Conservation (phyloP, 2,329 filamentous ascomycete genomes). For the Ophiosphaerella korrae region DNA sequence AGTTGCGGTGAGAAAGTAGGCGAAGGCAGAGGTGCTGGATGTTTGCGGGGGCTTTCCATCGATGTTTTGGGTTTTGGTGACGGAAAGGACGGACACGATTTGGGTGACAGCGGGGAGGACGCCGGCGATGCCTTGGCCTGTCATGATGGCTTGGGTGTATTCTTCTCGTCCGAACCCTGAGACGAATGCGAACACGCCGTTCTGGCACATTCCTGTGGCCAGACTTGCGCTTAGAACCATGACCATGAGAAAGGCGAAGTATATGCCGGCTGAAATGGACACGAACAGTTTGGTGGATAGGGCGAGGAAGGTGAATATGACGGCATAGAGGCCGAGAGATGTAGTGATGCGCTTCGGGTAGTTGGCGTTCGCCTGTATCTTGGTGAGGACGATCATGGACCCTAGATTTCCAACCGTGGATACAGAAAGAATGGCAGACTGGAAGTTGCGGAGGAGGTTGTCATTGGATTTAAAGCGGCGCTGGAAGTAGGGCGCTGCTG, state of each 20-base stretch:
- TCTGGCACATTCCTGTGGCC: constrained; percentile 86
- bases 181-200: constrained; percentile 91
- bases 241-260: constrained; percentile 80
- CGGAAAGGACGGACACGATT: constrained; percentile 77
- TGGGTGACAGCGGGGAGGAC: constrained; percentile 88
- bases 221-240: constrained; percentile 81
- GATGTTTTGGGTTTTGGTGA: constrained; percentile 55
- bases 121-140: constrained; percentile 88
- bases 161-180: constrained; percentile 81
- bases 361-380: constrained; percentile 79
- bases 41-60: constrained; percentile 37
- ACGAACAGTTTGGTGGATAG: constrained; percentile 76
- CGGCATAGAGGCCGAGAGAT: constrained; percentile 77
- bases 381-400: constrained; percentile 76
- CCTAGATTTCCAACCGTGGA: constrained; percentile 82
- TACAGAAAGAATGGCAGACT: constrained; percentile 84
- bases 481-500: constrained; percentile 91
- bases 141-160: constrained; percentile 97
- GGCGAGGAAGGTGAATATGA: constrained; percentile 77
- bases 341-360: constrained; percentile 86
- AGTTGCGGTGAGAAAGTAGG: constrained; percentile 90
- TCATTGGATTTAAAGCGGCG: constrained; percentile 73
- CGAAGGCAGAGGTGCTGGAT: constrained; percentile 75
- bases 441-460: constrained; percentile 81
- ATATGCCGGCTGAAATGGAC: constrained; percentile 64